Evolutionary conservation across 2,329 filamentous ascomycete genomes (phyloP).

Genomic region (Colletotrichum tanaceti): DNA sequence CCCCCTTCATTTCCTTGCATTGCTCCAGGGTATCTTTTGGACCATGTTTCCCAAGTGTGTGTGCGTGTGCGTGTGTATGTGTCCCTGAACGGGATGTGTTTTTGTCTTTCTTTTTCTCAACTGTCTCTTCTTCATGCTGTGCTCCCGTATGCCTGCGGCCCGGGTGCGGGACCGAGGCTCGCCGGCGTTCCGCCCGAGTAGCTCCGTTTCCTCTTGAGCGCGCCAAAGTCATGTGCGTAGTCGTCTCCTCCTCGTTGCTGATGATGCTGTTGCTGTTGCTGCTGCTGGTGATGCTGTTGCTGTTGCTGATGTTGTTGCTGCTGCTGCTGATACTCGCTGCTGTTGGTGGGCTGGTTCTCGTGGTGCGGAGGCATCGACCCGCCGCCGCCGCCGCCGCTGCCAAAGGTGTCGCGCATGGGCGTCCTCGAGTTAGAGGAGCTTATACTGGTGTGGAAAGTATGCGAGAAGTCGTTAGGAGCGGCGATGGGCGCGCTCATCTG

Average conservation of each 20-base stretch:
- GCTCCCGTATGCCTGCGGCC: slow-evolving; percentile 42
- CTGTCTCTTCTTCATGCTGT: slow-evolving; percentile 30
- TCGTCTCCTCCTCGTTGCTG: slow-evolving; percentile 45
- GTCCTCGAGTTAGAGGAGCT: slow-evolving; percentile 51
- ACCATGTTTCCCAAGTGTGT: slow-evolving; percentile 6
- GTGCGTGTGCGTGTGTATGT: too few species aligned
- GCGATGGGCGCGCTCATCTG: slow-evolving; percentile 67
- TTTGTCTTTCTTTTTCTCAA: neutral
- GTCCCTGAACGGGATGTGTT: neutral
- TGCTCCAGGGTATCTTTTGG: slow-evolving; percentile 14
- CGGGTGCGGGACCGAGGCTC: slow-evolving; percentile 36
- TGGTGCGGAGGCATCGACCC: slow-evolving; percentile 41
- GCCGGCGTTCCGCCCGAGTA: slow-evolving; percentile 45
- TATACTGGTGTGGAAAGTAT: slow-evolving; percentile 59
- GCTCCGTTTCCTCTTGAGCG: slow-evolving; percentile 54
- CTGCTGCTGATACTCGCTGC: slow-evolving; percentile 23
- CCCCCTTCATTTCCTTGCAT: slow-evolving; percentile 9
- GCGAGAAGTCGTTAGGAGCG: slow-evolving; percentile 64
- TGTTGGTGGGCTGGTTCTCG: slow-evolving; percentile 41
- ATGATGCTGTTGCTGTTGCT: slow-evolving; percentile 21
- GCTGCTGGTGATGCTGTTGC: too few species aligned
- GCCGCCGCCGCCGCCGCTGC: slow-evolving; percentile 51
- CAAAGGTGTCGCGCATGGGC: slow-evolving; percentile 60
- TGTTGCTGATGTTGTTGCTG: slow-evolving; percentile 39
- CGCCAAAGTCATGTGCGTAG: slow-evolving; percentile 45